Percentiles rank a stretch among this genome's conserved stretches.
Conservation (phyloP, 306 rosid species). For the Pyrus betulifolia region DNA sequence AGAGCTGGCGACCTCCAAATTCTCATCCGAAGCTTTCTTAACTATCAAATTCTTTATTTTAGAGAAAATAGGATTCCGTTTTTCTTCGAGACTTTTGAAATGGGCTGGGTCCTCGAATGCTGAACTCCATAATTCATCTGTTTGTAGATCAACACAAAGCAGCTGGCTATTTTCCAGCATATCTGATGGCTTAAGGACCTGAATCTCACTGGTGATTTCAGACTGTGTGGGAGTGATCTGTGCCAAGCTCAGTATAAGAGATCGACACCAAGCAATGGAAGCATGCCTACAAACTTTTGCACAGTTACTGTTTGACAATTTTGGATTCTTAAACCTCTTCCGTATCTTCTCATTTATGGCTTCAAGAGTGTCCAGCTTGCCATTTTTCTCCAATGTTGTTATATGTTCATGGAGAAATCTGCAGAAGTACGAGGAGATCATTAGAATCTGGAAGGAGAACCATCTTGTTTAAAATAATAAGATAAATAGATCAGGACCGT, state of each 20-base stretch:
- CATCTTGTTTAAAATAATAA: not conserved
- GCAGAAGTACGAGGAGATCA: slow-evolving; percentile 25
- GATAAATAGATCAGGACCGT: not conserved
- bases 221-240: slow-evolving; percentile 51
- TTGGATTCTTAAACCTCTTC: slow-evolving; percentile 88
- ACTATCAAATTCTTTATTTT: slow-evolving; percentile 41
- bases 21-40: slow-evolving; percentile 59
- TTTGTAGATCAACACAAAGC: slow-evolving; percentile 74
- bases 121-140: slow-evolving; percentile 74
- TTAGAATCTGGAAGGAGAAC: slow-evolving; percentile 3
- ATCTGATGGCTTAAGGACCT: slow-evolving; percentile 37
- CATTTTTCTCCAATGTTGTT: slow-evolving; percentile 56
- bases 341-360: slow-evolving; percentile 90
- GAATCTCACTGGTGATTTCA: slow-evolving; percentile 40
- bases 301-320: slow-evolving; percentile 62
- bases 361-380: slow-evolving; percentile 81
- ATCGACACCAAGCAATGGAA: slow-evolving; percentile 90
- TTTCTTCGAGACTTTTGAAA: slow-evolving; percentile 49
- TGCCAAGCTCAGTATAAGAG: slow-evolving; percentile 70
- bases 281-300: slow-evolving; percentile 87
- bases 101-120: slow-evolving; percentile 59
- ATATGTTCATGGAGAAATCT: slow-evolving; percentile 85
- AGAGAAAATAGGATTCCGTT: slow-evolving; percentile 53
- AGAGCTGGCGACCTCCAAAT: slow-evolving; percentile 64
- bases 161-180: slow-evolving; percentile 50